A percentile compares a stretch with the other conserved stretches of the same genome.
Conservation (phyloP, 352 stramenopile species). For the Phytophthora parvispora region DNA sequence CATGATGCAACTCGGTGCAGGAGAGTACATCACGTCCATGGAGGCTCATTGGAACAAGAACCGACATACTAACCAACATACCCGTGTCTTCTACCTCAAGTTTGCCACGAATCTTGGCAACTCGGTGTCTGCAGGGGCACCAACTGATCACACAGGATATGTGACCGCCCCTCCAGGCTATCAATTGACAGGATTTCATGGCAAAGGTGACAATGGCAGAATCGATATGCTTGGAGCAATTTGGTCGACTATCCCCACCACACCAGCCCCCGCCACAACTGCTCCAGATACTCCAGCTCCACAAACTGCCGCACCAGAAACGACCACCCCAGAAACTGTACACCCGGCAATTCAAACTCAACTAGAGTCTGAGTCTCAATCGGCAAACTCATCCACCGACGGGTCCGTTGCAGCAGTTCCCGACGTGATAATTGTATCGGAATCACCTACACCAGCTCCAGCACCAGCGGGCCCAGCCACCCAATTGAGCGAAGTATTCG, state of each 20-base stretch:
- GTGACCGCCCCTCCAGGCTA: constrained; percentile 1
- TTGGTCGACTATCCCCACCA: background rate
- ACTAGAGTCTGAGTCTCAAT: no score
- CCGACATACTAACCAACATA: constrained; percentile 2
- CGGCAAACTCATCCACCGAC: no score
- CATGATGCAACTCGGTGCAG: background rate
- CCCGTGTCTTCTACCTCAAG: constrained; percentile 6
- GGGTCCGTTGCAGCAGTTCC: no score
- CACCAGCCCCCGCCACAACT: background rate
- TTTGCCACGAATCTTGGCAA: constrained; percentile 3
- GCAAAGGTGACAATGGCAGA: background rate
- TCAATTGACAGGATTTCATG: constrained; percentile 4
- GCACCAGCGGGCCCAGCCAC: background rate
- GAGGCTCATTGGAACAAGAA: constrained; percentile 8
- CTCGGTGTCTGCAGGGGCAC: constrained; percentile 1
- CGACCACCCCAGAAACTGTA: background rate
- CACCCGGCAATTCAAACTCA: no score
- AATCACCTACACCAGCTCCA: background rate
- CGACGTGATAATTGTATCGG: background rate
- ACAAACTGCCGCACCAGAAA: background rate
- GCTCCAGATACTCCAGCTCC: no score
- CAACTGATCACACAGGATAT: background rate
- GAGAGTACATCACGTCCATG: constrained; percentile 10
- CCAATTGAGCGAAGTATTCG: background rate
- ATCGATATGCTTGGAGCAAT: constrained; percentile 2